Evolutionary conservation across 2,329 filamentous ascomycete species (phyloP).

Genomic region (Cucurbitaria berberidis): DNA sequence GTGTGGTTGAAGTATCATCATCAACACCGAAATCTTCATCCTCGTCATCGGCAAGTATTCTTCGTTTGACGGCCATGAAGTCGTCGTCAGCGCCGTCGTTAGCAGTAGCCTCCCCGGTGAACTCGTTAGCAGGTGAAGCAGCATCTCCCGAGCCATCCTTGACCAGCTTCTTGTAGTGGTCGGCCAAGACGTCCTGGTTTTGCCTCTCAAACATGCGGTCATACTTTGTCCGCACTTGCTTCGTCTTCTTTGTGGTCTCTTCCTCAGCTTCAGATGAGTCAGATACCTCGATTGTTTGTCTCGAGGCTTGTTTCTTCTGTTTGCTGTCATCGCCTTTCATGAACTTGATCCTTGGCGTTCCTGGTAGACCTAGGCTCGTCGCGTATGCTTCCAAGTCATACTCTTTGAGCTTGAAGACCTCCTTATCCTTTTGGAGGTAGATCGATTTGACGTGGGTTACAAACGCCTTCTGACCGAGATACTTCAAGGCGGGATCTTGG

Average conservation of each 20-base stretch:
- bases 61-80: conserved; percentile 87
- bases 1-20: conserved; percentile 43
- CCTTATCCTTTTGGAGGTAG: conserved; percentile 88
- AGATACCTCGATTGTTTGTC: conserved; percentile 64
- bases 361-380: conserved; percentile 83
- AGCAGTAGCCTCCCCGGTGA: conserved; percentile 42
- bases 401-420: conserved; percentile 83
- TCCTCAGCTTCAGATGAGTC: conserved; percentile 66
- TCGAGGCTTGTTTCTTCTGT: conserved; percentile 82
- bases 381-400: conserved; percentile 88
- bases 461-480: conserved; percentile 94
- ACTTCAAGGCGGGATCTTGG: conserved; percentile 91
- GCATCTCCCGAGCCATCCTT: conserved; percentile 56
- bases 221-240: conserved; percentile 88
- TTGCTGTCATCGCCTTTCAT: conserved; percentile 89
- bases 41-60: conserved; percentile 74
- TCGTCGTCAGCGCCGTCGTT: conserved; percentile 75
- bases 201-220: conserved; percentile 97
- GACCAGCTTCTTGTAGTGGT: conserved; percentile 89
- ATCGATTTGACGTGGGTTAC: conserved; percentile 86
- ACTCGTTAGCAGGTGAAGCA: conserved; percentile 41
- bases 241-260: conserved; percentile 56
- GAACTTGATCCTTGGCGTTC: conserved; percentile 91
- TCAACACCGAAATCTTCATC: conserved; percentile 52
- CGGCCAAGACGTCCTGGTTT: conserved; percentile 94